Evolutionary conservation across 345 rosid species (phyloP).

Genomic region (Dovyalis caffra): DNA sequence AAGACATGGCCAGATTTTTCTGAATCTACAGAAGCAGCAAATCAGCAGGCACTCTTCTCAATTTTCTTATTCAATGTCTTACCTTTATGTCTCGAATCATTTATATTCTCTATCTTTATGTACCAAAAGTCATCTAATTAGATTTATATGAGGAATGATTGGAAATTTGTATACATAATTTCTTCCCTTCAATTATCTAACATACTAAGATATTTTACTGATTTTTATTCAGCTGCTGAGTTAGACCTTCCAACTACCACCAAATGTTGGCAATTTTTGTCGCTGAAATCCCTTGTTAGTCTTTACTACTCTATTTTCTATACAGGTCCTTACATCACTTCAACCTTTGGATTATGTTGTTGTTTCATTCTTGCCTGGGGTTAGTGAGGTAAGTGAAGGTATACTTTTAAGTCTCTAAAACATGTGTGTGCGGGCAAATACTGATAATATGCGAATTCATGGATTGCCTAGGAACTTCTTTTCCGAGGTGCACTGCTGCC

Average conservation of each 20-base stretch:
- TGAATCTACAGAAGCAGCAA: conserved; percentile 82
- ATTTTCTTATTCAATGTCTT: not conserved
- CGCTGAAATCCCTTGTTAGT: no score
- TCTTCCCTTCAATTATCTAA: not conserved
- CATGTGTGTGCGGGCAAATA: not conserved
- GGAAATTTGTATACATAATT: no score
- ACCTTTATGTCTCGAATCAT: not conserved
- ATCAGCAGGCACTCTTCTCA: conserved; percentile 55
- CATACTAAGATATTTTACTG: no score
- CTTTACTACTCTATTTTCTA: not conserved
- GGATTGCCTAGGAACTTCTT: conserved; percentile 63
- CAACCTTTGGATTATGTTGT: conserved; percentile 73
- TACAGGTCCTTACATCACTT: conserved; percentile 81
- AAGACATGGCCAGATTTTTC: conserved; percentile 79
- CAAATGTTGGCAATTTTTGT: no score
- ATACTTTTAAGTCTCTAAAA: not conserved
- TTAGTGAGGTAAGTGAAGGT: conserved; percentile 60
- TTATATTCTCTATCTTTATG: not conserved
- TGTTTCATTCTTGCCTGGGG: conserved; percentile 77
- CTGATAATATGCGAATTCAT: not conserved
- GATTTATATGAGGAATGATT: not conserved
- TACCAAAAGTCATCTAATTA: not conserved
- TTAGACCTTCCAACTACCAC: no score
- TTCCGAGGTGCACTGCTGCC: conserved; percentile 80
- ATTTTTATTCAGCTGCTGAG: not conserved